Evolutionary conservation across 192 early-diverging fungal species (phyloP).

Genomic region (Dissophora ornata): DNA sequence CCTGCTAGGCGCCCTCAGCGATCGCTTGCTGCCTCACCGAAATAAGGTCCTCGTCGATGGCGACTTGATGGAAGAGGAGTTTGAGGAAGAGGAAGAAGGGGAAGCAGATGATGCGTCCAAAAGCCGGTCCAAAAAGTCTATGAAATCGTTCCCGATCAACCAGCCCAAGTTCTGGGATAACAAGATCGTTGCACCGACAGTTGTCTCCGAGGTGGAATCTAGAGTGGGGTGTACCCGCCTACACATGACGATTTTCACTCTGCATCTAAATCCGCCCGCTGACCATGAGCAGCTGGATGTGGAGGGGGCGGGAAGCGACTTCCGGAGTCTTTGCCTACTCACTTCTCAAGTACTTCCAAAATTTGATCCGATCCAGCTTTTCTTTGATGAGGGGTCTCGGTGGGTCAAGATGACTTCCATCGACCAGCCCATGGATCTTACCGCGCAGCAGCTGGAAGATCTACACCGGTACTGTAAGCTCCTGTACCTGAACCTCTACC

Average conservation of each 20-base stretch:
- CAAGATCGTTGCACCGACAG: conserved; percentile 16
- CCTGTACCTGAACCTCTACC: conserved; percentile 1
- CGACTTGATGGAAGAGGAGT: background rate
- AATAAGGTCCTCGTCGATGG: conserved; percentile 27
- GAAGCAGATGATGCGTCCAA: background rate
- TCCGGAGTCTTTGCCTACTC: conserved; percentile 18
- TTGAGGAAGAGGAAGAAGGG: conserved; percentile 1
- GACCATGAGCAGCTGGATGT: too few relatives aligned
- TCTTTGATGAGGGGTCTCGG: conserved; percentile 5
- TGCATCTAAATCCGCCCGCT: background rate
- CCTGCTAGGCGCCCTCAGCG: conserved; percentile 72
- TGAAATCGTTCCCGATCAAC: conserved; percentile 29
- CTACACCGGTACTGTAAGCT: background rate
- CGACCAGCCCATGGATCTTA: background rate
- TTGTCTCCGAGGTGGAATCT: background rate
- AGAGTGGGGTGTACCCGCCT: background rate
- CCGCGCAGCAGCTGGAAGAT: background rate
- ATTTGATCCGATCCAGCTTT: conserved; percentile 28
- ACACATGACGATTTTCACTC: background rate
- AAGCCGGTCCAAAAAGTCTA: background rate
- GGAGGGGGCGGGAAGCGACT: conserved; percentile 28
- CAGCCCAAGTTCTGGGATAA: conserved; percentile 45
- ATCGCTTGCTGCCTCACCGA: conserved; percentile 71
- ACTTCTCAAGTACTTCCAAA: conserved; percentile 8
- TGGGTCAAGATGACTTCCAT: background rate